Evolutionary conservation across 257 asterid species (phyloP).

Genomic region (Fraxinus anomala): DNA sequence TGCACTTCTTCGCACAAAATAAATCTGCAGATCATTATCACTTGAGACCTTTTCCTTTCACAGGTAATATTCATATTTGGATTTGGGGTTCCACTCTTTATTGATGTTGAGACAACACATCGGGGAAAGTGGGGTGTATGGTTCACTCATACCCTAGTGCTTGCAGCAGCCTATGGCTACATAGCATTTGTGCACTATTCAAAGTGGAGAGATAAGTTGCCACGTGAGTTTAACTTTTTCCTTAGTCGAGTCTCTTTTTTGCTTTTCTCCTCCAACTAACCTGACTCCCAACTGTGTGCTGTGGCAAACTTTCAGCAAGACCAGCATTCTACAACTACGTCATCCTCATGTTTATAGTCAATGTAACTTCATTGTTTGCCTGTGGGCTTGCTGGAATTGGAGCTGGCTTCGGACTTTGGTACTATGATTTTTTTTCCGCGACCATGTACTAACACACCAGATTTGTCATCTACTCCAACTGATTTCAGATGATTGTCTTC

Average conservation of each 20-base stretch:
- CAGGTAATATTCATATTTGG: slow-evolving; percentile 82
- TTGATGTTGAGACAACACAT: slow-evolving; percentile 46
- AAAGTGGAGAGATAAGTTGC: slow-evolving; percentile 92
- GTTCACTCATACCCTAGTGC: slow-evolving; percentile 55
- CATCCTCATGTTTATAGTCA: slow-evolving; percentile 62
- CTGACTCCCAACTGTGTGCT: neutral
- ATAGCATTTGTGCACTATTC: slow-evolving; percentile 83
- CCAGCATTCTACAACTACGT: slow-evolving; percentile 91
- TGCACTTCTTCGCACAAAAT: neutral
- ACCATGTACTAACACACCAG: neutral
- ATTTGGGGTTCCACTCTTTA: slow-evolving; percentile 70
- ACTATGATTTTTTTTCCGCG: neutral
- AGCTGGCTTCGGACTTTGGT: slow-evolving; percentile 76
- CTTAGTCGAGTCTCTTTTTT: neutral
- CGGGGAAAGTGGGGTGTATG: slow-evolving; percentile 76
- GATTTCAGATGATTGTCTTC: neutral
- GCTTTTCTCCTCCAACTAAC: slow-evolving; percentile 2
- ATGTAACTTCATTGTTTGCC: slow-evolving; percentile 52
- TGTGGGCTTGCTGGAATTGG: slow-evolving; percentile 74
- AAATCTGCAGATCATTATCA: neutral
- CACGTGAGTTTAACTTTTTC: slow-evolving; percentile 57
- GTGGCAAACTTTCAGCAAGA: slow-evolving; percentile 57
- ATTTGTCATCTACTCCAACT: slow-evolving; percentile 5
- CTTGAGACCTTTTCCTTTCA: slow-evolving; percentile 12
- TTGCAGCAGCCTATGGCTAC: slow-evolving; percentile 73